phyloP scores from a whole-genome alignment of 2,329 filamentous ascomycete genomes.

The Septoria linicola region DNA sequence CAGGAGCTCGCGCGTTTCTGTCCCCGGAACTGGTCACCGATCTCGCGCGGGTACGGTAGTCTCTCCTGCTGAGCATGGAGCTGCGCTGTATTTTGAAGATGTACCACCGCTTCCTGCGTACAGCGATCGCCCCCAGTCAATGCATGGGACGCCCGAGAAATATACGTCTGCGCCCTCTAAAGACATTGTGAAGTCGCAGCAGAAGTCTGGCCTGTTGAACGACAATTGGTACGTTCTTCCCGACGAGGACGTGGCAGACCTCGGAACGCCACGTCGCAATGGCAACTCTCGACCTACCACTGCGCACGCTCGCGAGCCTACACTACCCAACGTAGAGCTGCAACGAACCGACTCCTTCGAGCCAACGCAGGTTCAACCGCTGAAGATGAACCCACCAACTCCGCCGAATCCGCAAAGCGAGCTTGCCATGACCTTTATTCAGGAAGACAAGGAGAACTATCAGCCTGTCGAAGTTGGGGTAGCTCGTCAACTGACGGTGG shows the following conservation, averaged over 20 bases:
- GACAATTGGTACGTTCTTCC: conserved; percentile 51
- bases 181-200: conserved; percentile 25
- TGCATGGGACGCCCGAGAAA: conserved; percentile 18
- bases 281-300: conserved; percentile 13
- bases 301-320: conserved; percentile 16
- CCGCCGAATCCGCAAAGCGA: conserved; percentile 33
- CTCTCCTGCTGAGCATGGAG: conserved; percentile 16
- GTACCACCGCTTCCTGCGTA: conserved; percentile 20
- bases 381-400: conserved; percentile 51
- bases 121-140: conserved; percentile 6
- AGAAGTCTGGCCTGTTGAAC: conserved; percentile 42
- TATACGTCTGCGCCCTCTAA: conserved; percentile 23
- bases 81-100: conserved; percentile 21
- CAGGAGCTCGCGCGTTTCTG: conserved; percentile 40
- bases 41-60: conserved; percentile 26
- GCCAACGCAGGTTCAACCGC: conserved; percentile 33
- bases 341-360: conserved; percentile 31
- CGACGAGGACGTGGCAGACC: conserved; percentile 31
- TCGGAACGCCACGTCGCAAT: conserved; percentile 26
- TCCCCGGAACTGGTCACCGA: conserved; percentile 25
- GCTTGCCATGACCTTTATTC: conserved; percentile 6
- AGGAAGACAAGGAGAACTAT: conserved; percentile 19
- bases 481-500: conserved; percentile 36
- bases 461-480: conserved; percentile 27
- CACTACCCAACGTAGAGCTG: conserved; percentile 23